Percentiles rank a stretch among this genome's conserved stretches.
phyloP scores from a whole-genome alignment of 192 early-diverging fungal genomes.

The Coemansia sp. region DNA sequence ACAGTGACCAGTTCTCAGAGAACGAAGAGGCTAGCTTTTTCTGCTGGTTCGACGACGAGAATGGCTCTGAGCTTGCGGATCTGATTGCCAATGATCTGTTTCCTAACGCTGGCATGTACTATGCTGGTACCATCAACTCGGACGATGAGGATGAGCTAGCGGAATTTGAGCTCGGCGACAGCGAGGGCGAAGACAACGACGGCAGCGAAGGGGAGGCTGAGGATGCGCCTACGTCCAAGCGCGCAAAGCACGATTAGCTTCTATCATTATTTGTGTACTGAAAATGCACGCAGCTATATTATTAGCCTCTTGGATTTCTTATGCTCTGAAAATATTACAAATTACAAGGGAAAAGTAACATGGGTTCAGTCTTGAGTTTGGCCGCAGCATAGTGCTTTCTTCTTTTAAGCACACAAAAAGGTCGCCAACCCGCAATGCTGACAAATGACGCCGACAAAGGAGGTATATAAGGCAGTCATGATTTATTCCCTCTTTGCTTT shows the following conservation, averaged over 20 bases:
- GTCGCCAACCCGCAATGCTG: not conserved
- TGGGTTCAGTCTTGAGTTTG: not conserved
- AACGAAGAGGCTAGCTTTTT: slow-evolving; percentile 54
- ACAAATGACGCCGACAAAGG: not conserved
- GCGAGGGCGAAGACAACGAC: slow-evolving; percentile 22
- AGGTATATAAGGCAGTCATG: not conserved
- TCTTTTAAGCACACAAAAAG: not conserved
- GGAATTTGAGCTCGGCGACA: slow-evolving; percentile 54
- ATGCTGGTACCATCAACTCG: slow-evolving; percentile 68
- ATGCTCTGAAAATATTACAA: not conserved
- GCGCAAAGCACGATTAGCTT: slow-evolving; percentile 25
- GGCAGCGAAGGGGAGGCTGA: slow-evolving; percentile 36
- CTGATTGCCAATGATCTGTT: slow-evolving; percentile 51
- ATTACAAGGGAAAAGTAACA: not conserved
- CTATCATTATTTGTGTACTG: slow-evolving; percentile 11
- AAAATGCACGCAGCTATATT: not conserved
- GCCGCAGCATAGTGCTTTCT: not conserved
- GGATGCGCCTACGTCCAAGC: slow-evolving; percentile 41
- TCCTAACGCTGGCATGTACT: slow-evolving; percentile 92
- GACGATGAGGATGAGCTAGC: slow-evolving; percentile 74
- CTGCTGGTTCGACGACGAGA: slow-evolving; percentile 52
- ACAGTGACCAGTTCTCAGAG: slow-evolving; percentile 42
- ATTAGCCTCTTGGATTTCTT: not conserved
- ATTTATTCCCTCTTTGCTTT: not conserved
- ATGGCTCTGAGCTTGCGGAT: slow-evolving; percentile 49